phyloP scores from a whole-genome alignment of 78 protist genomes.

The Polysphondylium violaceum region DNA sequence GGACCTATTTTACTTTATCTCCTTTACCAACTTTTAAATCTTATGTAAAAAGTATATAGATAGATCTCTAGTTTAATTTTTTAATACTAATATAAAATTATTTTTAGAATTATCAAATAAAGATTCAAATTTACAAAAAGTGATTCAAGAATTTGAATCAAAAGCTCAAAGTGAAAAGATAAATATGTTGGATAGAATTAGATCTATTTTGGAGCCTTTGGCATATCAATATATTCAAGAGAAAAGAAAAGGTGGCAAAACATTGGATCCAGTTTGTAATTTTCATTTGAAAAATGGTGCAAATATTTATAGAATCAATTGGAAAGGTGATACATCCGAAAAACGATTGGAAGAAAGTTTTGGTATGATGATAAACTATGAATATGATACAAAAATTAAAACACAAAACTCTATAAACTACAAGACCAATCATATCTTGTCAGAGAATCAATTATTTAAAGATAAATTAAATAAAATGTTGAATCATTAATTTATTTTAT shows the following conservation, averaged over 20 bases:
- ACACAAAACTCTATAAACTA: constrained; percentile 7
- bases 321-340: constrained; percentile 50
- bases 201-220: background rate
- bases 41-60: constrained; percentile 20
- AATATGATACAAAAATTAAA: background rate
- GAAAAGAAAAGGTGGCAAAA: constrained; percentile 41
- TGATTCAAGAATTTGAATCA: background rate
- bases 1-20: constrained; percentile 59
- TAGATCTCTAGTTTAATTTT: too few relatives aligned
- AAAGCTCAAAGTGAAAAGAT: background rate
- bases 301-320: constrained; percentile 58
- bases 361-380: constrained; percentile 71
- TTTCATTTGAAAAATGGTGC: constrained; percentile 80
- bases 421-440: constrained; percentile 4
- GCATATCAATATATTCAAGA: constrained; percentile 9
- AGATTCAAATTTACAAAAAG: background rate
- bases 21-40: constrained; percentile 65
- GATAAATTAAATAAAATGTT: constrained; percentile 10
- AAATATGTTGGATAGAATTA: background rate
- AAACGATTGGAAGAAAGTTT: constrained; percentile 45
- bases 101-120: background rate
- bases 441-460: constrained; percentile 8
- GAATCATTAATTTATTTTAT: too few relatives aligned
- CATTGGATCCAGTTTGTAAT: constrained; percentile 71
- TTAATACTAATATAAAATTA: too few relatives aligned